Conservation (phyloP, 2,329 filamentous ascomycete genomes). For the Talaromyces sp. region DNA sequence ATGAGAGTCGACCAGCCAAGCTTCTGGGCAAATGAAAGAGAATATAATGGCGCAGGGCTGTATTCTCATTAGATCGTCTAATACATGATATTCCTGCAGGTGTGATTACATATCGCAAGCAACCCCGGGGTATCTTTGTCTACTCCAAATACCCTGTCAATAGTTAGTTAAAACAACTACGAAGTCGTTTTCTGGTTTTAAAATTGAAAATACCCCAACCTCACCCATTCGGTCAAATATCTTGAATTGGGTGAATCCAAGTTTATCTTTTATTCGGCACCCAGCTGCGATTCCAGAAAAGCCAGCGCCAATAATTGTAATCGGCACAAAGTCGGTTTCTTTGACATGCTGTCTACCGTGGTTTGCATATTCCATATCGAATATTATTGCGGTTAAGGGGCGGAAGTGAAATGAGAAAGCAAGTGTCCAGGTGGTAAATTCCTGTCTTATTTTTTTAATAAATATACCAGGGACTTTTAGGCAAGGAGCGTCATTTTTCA, state of each 20-base stretch:
- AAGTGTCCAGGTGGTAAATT: not conserved
- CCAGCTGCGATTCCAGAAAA: constrained; percentile 60
- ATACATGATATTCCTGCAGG: not conserved
- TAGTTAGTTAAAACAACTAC: not conserved
- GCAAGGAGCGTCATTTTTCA: not conserved
- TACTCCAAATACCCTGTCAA: constrained; percentile 54
- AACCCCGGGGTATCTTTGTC: constrained; percentile 56
- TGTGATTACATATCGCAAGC: constrained; percentile 50
- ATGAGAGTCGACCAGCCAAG: constrained; percentile 47
- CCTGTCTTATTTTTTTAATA: not conserved
- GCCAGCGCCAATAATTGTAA: constrained; percentile 57
- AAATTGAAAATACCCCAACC: constrained; percentile 37
- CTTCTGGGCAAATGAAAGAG: constrained; percentile 53
- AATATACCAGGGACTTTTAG: not conserved
- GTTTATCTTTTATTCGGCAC: constrained; percentile 52
- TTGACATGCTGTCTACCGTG: not conserved
- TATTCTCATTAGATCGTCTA: not conserved
- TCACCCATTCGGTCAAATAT: constrained; percentile 56
- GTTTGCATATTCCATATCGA: not conserved
- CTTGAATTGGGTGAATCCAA: constrained; percentile 54
- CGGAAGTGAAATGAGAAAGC: not conserved
- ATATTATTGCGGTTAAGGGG: not conserved
- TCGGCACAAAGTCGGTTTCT: constrained; percentile 24
- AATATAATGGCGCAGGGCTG: constrained; percentile 53
- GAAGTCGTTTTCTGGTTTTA: not conserved